phyloP scores from a whole-genome alignment of 2,329 filamentous ascomycete genomes.

The Claviceps purpurea region DNA sequence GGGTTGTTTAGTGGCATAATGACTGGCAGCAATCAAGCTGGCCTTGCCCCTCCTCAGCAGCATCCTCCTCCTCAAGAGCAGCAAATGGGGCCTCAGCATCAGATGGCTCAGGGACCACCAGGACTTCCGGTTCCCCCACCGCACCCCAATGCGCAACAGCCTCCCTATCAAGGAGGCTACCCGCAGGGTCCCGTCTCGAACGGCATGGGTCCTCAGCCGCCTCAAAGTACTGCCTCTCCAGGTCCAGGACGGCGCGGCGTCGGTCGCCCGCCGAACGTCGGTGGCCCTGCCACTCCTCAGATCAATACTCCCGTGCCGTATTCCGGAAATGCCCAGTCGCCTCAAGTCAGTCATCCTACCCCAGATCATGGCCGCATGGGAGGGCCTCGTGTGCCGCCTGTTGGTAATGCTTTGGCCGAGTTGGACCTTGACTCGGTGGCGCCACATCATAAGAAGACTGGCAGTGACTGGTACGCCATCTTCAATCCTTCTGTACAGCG shows the following conservation, averaged over 20 bases:
- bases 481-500: slow-evolving; percentile 90
- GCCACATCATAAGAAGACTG: slow-evolving; percentile 75
- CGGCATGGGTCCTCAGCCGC: slow-evolving; percentile 71
- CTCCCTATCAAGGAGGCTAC: slow-evolving; percentile 60
- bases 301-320: slow-evolving; percentile 82
- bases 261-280: slow-evolving; percentile 47
- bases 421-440: slow-evolving; percentile 78
- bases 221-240: slow-evolving; percentile 74
- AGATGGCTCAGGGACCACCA: slow-evolving; percentile 63
- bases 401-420: slow-evolving; percentile 61
- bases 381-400: slow-evolving; percentile 34
- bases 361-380: slow-evolving; percentile 47
- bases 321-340: slow-evolving; percentile 67
- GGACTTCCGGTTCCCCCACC: slow-evolving; percentile 45
- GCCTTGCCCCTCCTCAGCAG: slow-evolving; percentile 63
- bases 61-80: slow-evolving; percentile 55
- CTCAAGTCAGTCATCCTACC: slow-evolving; percentile 77
- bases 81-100: slow-evolving; percentile 34
- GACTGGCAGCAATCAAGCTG: slow-evolving; percentile 74
- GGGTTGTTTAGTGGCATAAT: slow-evolving; percentile 95
- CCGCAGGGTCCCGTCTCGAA: slow-evolving; percentile 44
- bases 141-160: slow-evolving; percentile 51
- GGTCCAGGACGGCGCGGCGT: slow-evolving; percentile 66
- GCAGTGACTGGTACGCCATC: slow-evolving; percentile 87
- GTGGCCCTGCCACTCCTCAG: slow-evolving; percentile 75